Base-by-base conservation (phyloP, 192 early-diverging fungal species). In the Linnemannia zychae region DNA sequence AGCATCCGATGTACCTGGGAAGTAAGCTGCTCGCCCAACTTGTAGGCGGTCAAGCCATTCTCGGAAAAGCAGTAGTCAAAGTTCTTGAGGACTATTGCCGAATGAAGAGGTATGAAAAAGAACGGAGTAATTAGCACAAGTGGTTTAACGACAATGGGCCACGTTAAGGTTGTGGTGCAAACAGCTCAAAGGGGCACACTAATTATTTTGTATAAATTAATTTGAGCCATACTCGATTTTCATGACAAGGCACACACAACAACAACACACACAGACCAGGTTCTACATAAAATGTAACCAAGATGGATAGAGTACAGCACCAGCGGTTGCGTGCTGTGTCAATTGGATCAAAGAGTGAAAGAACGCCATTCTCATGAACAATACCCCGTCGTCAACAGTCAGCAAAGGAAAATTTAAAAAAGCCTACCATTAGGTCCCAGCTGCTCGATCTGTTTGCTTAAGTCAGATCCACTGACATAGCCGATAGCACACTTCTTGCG, bases 51-150 rank as follows among this genome's bases (percentile, higher is more conserved):
- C 75, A 99, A 91, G 17, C 98, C 98, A 91, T 99, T 99, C 88
- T 99, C 98, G 48, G 98, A 93, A 88, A 99, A 99, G 87, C 93
- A 96, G 88, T 91, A 99, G 87, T 99, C 98, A 90, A 99, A 99
- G 84, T 95, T 86, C 36, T 94, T 87, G 24, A 98, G 70, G 47
- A 94, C 96, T 97, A 84, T 71, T 46, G 53, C 24, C 47, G 17
- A 60, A 44, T 37, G 33, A 36, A 53, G 37, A 77, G n/a, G n/a
- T 44, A 63, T 22, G 15, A 67, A 38, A 44, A 68, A 67, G 28
- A 57, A 4, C 12, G 49, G 6, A 20, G 24, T 20, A 67, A 7
- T 77, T 44, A 44, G 40, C 9, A 44, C 40, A 20, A 52, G 36
- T 31, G 72, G 50, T 60, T 52, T 34, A 31, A 1, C n/a, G 52